These are phyloP conservation scores for Eutypa lata DNA, from an alignment of 2,329 filamentous ascomycete species.

Conservation along the genomic window DNA sequence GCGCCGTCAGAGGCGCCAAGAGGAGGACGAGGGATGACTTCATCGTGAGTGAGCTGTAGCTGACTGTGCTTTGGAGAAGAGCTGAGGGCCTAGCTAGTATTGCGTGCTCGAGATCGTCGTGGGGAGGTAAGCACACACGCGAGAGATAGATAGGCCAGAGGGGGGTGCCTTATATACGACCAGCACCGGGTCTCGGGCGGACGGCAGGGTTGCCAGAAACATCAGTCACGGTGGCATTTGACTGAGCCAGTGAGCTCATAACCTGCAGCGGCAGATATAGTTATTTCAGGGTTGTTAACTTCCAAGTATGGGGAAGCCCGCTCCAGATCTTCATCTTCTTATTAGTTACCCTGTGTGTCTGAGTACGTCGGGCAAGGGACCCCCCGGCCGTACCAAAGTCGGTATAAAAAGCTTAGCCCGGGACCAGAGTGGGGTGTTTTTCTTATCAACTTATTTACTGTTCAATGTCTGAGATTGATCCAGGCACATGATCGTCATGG, in stretches of 20 bases:
- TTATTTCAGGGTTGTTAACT: not conserved
- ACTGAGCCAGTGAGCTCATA: not conserved
- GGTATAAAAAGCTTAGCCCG: not conserved
- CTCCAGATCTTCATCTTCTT: not conserved
- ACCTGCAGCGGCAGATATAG: not conserved
- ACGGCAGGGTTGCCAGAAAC: not conserved
- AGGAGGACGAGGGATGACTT: constrained; percentile 33
- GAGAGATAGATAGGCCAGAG: not conserved
- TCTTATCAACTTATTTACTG: not conserved
- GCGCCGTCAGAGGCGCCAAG: constrained; percentile 30
- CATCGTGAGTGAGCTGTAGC: constrained; percentile 17
- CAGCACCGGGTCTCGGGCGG: not conserved
- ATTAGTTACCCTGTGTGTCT: no score
- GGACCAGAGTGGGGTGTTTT: not conserved
- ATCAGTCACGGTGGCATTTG: not conserved
- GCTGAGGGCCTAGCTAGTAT: not conserved
- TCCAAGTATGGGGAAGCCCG: not conserved
- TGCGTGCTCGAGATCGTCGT: not conserved
- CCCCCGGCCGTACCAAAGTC: not conserved
- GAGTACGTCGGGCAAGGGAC: not conserved
- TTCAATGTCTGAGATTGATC: not conserved
- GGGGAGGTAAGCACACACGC: not conserved
- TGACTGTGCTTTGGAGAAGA: constrained; percentile 3
- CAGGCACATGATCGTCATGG: not conserved
- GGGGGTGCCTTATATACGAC: not conserved